phyloP scores from a whole-genome alignment of 129 eudicot species.

The Tagetes patula region DNA sequence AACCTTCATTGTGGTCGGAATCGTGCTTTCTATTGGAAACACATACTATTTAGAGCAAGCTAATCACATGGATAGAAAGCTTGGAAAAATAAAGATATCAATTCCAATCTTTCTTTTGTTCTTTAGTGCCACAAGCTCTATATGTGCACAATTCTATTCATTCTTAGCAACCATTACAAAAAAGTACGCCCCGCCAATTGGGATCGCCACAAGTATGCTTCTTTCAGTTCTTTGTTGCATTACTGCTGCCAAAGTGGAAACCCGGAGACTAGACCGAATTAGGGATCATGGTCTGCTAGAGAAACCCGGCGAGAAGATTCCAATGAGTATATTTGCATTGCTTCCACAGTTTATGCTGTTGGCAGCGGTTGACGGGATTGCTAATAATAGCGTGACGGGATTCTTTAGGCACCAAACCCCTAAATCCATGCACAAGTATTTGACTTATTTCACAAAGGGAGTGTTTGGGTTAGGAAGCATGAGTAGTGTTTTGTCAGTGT shows the following conservation, averaged over 20 bases:
- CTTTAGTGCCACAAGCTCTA: slow-evolving; percentile 22
- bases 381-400: slow-evolving; percentile 22
- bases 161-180: slow-evolving; percentile 18
- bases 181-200: slow-evolving; percentile 34
- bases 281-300: slow-evolving; percentile 43
- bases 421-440: slow-evolving; percentile 31
- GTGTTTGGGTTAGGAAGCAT: slow-evolving; percentile 58
- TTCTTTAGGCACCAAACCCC: slow-evolving; percentile 47
- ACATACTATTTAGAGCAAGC: slow-evolving; percentile 48
- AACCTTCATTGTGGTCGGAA: slow-evolving; percentile 62
- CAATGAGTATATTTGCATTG: slow-evolving; percentile 54
- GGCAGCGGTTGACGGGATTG: slow-evolving; percentile 51
- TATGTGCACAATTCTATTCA: slow-evolving; percentile 25
- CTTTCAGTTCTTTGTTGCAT: slow-evolving; percentile 55
- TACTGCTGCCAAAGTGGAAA: slow-evolving; percentile 57
- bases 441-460: slow-evolving; percentile 29
- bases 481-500: slow-evolving; percentile 61
- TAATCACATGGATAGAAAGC: slow-evolving; percentile 31
- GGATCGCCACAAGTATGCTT: slow-evolving; percentile 42
- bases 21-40: slow-evolving; percentile 56
- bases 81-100: slow-evolving; percentile 33
- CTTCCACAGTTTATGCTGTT: slow-evolving; percentile 60
- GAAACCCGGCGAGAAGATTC: slow-evolving; percentile 50
- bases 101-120: slow-evolving; percentile 26
- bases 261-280: slow-evolving; percentile 36